Conservation (phyloP, 805 yeast species). For the Hanseniaspora valbyensis region DNA sequence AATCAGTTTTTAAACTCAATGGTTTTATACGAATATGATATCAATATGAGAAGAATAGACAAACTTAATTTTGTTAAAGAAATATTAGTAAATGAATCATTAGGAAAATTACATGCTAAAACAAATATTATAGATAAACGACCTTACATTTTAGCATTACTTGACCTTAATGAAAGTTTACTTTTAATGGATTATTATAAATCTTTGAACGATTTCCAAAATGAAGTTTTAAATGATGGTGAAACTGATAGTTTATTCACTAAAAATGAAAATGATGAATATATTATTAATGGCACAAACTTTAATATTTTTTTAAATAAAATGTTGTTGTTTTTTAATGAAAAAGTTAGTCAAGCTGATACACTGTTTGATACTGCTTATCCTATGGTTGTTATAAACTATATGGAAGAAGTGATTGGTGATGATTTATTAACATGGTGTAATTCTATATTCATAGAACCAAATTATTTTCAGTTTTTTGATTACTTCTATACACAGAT, state of each 20-base stretch:
- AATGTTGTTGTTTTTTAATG: constrained; percentile 28
- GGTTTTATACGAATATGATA: constrained; percentile 2
- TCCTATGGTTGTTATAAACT: constrained; percentile 30
- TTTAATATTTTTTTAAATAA: constrained; percentile 24
- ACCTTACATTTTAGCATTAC: constrained; percentile 26
- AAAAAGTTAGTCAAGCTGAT: constrained; percentile 32
- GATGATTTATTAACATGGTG: constrained; percentile 28
- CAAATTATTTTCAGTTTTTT: constrained; percentile 24
- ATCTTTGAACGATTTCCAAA: constrained; percentile 29
- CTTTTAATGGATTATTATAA: constrained; percentile 33
- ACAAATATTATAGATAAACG: constrained; percentile 36
- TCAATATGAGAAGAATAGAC: constrained; percentile 20
- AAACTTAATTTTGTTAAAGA: constrained; percentile 32
- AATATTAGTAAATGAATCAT: constrained; percentile 58
- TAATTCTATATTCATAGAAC: constrained; percentile 22
- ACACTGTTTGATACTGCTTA: constrained; percentile 31
- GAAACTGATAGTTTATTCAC: constrained; percentile 18
- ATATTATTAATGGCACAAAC: constrained; percentile 20
- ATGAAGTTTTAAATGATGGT: constrained; percentile 26
- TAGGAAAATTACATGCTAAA: constrained; percentile 54
- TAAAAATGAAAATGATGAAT: constrained; percentile 18
- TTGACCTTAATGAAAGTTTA: constrained; percentile 32
- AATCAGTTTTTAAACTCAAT: constrained; percentile 2
- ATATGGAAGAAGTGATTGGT: constrained; percentile 32
- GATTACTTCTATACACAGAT: constrained; percentile 27